These are phyloP conservation scores for Hymenoscyphus fructigenus DNA, from an alignment of 2,329 filamentous ascomycete genomes.

Conservation along the genomic window DNA sequence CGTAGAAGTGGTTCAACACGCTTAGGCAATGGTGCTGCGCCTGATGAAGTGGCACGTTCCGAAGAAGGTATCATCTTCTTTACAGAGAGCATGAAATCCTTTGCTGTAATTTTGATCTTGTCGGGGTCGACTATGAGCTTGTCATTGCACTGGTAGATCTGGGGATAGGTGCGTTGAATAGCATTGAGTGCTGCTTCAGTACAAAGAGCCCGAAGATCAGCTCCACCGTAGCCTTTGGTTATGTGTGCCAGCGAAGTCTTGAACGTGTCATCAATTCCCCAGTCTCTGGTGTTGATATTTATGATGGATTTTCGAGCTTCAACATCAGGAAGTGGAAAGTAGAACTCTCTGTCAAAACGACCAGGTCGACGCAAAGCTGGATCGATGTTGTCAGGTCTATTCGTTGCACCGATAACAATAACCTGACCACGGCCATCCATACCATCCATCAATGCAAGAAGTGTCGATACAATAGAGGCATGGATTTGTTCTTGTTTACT, in stretches of 20 bases:
- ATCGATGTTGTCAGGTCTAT: conserved; percentile 93
- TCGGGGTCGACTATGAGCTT: conserved; percentile 86
- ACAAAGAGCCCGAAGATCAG: conserved; percentile 88
- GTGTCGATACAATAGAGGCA: conserved; percentile 91
- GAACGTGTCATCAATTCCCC: conserved; percentile 78
- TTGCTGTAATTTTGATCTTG: conserved; percentile 82
- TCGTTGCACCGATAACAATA: conserved; percentile 98
- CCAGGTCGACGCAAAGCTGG: conserved; percentile 91
- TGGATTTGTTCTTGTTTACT: conserved; percentile 99
- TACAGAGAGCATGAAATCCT: conserved; percentile 95
- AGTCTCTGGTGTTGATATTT: conserved; percentile 92
- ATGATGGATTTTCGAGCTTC: conserved; percentile 82
- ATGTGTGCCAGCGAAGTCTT: conserved; percentile 81
- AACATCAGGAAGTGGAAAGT: conserved; percentile 87
- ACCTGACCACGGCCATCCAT: conserved; percentile 99
- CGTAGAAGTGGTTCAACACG: conserved; percentile 79
- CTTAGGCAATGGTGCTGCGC: conserved; percentile 76
- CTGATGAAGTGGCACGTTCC: conserved; percentile 82
- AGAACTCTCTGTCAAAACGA: conserved; percentile 95
- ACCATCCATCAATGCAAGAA: conserved; percentile 94
- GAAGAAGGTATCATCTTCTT: conserved; percentile 97
- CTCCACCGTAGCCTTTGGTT: conserved; percentile 96
- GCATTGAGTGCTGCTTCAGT: conserved; percentile 95
- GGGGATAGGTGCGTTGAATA: conserved; percentile 91
- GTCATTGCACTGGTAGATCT: conserved; percentile 88